These are phyloP conservation scores for Gossypium anomalum DNA, from an alignment of 345 rosid species.

Conservation along the genomic window DNA sequence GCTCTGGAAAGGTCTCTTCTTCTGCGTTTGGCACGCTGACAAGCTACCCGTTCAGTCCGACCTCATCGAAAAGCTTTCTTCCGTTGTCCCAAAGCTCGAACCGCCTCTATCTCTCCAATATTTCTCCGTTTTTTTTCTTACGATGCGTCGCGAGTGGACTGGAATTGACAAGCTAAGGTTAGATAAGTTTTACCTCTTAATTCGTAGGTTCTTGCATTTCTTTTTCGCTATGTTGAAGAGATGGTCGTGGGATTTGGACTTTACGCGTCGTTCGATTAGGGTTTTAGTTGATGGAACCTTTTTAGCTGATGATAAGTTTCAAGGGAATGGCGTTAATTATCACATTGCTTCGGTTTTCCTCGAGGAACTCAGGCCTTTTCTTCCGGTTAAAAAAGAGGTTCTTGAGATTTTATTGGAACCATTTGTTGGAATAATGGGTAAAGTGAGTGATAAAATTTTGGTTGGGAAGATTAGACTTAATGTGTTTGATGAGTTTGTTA, in stretches of 20 bases:
- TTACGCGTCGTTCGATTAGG: constrained; percentile 39
- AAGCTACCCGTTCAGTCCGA: constrained; percentile 61
- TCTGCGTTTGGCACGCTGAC: constrained; percentile 97
- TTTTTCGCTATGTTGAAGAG: constrained; percentile 47
- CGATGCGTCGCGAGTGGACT: constrained; percentile 95
- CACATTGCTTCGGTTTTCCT: constrained; percentile 60
- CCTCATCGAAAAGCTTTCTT: constrained; percentile 61
- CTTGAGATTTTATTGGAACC: constrained; percentile 44
- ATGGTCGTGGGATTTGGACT: constrained; percentile 55
- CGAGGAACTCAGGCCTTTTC: constrained; percentile 66
- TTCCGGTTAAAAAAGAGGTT: constrained; percentile 51
- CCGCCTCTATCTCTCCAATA: constrained; percentile 48
- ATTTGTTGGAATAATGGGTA: constrained; percentile 50
- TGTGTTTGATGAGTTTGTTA: constrained; percentile 58
- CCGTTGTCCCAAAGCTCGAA: constrained; percentile 48
- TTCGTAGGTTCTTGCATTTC: constrained; percentile 59
- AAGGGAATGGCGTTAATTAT: constrained; percentile 78
- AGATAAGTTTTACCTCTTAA: constrained; percentile 83
- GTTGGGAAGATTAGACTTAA: constrained; percentile 63
- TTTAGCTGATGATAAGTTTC: constrained; percentile 48
- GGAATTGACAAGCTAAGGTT: constrained; percentile 79
- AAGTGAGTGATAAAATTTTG: constrained; percentile 57
- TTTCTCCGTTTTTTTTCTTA: constrained; percentile 68
- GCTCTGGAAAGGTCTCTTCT: constrained; percentile 94
- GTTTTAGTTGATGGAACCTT: constrained; percentile 46